Evolutionary conservation across 1,139 yeast species (phyloP), one percentile per base, ranked within the genome.

Genomic region (Yamadazyma kanchanaburiensis): DNA sequence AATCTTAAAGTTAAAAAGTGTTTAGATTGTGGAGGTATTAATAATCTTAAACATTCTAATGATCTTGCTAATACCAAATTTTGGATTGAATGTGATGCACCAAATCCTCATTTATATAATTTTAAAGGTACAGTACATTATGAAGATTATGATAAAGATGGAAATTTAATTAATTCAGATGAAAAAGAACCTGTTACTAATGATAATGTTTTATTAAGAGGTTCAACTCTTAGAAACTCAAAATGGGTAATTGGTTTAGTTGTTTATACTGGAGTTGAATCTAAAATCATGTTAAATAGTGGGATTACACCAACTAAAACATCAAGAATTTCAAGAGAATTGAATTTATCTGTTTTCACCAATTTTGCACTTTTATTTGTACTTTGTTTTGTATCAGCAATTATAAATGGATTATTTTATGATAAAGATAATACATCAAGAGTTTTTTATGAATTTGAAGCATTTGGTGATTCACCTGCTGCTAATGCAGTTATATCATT

Each of bases 191-290:
- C 96, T 4, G 72, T 89, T 15, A 77, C 79, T 21, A 80, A 85
- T 49, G 85, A 86, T 46, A 88, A 88, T 52, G 64, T 88, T 44
- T 61, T 89, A 37, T 66, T 91, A 30, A 79, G 98, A 68, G 98
- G 98, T 15, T 85, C 94, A 44, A 75, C 87, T n/a, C 66, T 91
- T 38, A 74, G 96, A 61, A 91, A 91, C 56, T 89, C 97, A 0
- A 82, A 82, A 48, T 91, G 96, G 96, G 91, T 77, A 8, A 77
- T 89, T 58, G 96, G 97, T 23, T 60, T 87, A 30, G 96, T 85
- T 11, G 68, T 84, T 15, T 89, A 85, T 57, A 89, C 98, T 9
- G 98, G 98, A 45, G 66, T 68, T 25, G 97, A 91, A 48, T 74
- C 96, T 6, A 91, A 89, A 57, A 88, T 89, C 42, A 87, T 89